Percentiles rank a stretch among this genome's conserved stretches.
These are phyloP conservation scores for Neopestalotiopsis rosae DNA, from an alignment of 2,329 filamentous ascomycete genomes.

Conservation along the genomic window DNA sequence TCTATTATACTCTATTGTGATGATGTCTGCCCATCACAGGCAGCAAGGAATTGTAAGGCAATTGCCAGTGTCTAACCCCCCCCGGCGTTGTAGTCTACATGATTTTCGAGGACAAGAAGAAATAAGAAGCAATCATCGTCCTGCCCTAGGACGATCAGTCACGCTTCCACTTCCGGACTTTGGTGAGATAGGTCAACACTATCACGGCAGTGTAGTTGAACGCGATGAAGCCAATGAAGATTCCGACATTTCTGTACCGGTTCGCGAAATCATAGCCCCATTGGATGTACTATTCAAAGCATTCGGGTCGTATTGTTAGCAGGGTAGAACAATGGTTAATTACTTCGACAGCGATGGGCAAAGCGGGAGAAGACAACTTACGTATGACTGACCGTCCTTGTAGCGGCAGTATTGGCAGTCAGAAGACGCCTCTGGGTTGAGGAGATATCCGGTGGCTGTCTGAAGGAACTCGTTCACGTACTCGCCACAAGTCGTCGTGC, in stretches of 20 bases:
- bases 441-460: constrained; percentile 18
- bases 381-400: constrained; percentile 26
- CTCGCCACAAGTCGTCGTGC: constrained; percentile 15
- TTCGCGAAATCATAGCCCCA: constrained; percentile 19
- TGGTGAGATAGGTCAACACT: constrained; percentile 21
- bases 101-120: too few relatives aligned
- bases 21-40: too few relatives aligned
- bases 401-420: constrained; percentile 21
- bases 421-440: constrained; percentile 11
- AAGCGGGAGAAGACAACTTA: constrained; percentile 18
- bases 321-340: not conserved
- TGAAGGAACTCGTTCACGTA: constrained; percentile 20
- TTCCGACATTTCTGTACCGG: constrained; percentile 21
- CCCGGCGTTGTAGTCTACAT: too few relatives aligned
- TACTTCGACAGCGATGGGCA: not conserved
- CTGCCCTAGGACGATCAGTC: not conserved
- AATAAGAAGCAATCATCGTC: too few relatives aligned
- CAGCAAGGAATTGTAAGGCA: too few relatives aligned
- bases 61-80: too few relatives aligned
- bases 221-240: constrained; percentile 24
- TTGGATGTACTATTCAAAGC: not conserved
- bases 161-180: constrained; percentile 18
- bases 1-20: too few relatives aligned
- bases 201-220: constrained; percentile 23
- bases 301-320: not conserved